Evolutionary conservation across 2,329 filamentous ascomycete genomes (phyloP), one percentile per base, ranked within the genome.

Genomic region (Fusarium nanum): DNA sequence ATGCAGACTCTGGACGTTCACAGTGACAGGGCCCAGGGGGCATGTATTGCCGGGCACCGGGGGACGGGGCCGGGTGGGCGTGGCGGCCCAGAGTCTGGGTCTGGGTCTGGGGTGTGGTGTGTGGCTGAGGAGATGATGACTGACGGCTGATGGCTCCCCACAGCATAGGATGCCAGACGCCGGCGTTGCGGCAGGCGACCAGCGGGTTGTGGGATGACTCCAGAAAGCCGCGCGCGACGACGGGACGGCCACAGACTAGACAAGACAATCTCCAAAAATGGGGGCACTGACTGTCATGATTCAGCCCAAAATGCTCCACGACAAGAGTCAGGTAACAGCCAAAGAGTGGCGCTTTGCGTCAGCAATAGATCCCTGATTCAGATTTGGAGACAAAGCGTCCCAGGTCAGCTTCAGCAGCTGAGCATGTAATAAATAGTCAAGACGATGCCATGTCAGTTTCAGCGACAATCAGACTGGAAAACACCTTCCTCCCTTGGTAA

Each of bases 361-460:
- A 75, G 67, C 61, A 59, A 44, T 44, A 75, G 69, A 75, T 73
- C 71, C 72, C 57, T 73, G 71, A 68, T 70, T 68, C 50, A 73
- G 67, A 72, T 68, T 73, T 67, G 66, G 70, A 54, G 64, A 69
- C 71, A 62, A 60, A 67, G 66, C 63, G 68, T 56, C 46, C 40
- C 50, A 60, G 68, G 34, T 37, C 47, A 63, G 68, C 56, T 30
- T 30, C 28, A 57, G 34, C 46, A 61, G 46, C 55, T 44, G 32
- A 34, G 34, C 40, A 32, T 41, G 22, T 28, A 27, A 46, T 56
- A 53, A 14, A 54, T 57, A 44, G 54, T 47, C 30, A 30, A 49
- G 49, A 60, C 53, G 28, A 27, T 64, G 44, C 30, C 56, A 67
- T 37, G 23, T 23, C n/a, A 48, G 37, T 50, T 63, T 41, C 56